phyloP scores from a whole-genome alignment of 768 basidiomycete species.

The Galerina sulciceps region DNA sequence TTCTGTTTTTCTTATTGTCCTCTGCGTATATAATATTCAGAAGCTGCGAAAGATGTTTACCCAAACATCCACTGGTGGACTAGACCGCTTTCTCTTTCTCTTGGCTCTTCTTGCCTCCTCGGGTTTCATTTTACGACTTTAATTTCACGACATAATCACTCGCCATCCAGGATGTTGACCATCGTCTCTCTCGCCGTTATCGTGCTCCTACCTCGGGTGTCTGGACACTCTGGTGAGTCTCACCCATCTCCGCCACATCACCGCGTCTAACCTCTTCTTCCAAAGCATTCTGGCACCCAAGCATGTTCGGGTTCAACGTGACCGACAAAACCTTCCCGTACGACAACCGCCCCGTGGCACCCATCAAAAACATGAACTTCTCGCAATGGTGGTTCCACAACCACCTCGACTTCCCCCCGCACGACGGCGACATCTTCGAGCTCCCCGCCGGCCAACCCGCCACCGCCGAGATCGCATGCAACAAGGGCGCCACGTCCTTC shows the following conservation, averaged over 20 bases:
- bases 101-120: slow-evolving; percentile 5
- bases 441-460: slow-evolving; percentile 61
- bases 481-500: slow-evolving; percentile 64
- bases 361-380: slow-evolving; percentile 53
- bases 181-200: slow-evolving; percentile 19
- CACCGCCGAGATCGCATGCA: slow-evolving; percentile 58
- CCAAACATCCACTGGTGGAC: slow-evolving; percentile 21
- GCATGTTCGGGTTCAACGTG: slow-evolving; percentile 76
- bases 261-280: not conserved
- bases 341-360: slow-evolving; percentile 66
- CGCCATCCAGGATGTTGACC: slow-evolving; percentile 19
- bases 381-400: slow-evolving; percentile 66
- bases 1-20: slow-evolving; percentile 2
- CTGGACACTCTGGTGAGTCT: slow-evolving; percentile 33
- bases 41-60: not conserved
- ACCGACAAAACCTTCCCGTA: slow-evolving; percentile 54
- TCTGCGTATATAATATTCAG: not conserved
- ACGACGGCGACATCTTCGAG: slow-evolving; percentile 57
- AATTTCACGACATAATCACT: slow-evolving; percentile 4
- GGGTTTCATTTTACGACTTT: slow-evolving; percentile 5
- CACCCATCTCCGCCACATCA: not conserved
- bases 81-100: slow-evolving; percentile 8
- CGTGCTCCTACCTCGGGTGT: slow-evolving; percentile 23
- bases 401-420: slow-evolving; percentile 62
- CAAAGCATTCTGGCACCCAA: slow-evolving; percentile 55